These are phyloP conservation scores for Fusarium anthophilum DNA, from an alignment of 2,329 filamentous ascomycete genomes.

Conservation along the genomic window DNA sequence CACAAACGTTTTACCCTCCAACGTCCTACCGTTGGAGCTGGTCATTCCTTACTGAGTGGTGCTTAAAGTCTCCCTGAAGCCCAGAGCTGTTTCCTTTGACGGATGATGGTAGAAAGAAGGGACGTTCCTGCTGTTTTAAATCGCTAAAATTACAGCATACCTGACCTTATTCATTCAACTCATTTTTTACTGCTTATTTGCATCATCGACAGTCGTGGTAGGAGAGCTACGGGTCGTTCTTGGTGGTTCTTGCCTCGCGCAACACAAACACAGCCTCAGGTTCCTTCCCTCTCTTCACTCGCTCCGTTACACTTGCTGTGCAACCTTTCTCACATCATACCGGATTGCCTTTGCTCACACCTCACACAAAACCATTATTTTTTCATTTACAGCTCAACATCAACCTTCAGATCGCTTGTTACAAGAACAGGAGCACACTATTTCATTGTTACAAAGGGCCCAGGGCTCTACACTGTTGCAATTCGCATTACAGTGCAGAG, in stretches of 20 bases:
- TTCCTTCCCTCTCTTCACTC: conserved; percentile 23
- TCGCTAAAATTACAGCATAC: conserved; percentile 9
- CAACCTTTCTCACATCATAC: conserved; percentile 10
- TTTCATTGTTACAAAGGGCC: conserved; percentile 20
- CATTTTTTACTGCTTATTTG: conserved; percentile 2
- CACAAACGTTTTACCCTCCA: conserved; percentile 37
- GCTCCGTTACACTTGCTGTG: conserved; percentile 35
- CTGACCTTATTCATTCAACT: conserved; percentile 1
- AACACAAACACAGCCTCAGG: conserved; percentile 24
- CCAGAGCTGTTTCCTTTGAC: conserved; percentile 19
- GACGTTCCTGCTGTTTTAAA: conserved; percentile 1
- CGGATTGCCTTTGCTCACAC: conserved; percentile 23
- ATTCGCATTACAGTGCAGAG: not conserved
- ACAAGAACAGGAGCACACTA: conserved; percentile 14
- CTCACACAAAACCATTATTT: conserved; percentile 24
- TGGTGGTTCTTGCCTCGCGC: conserved; percentile 33
- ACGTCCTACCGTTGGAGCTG: conserved; percentile 33
- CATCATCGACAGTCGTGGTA: not conserved
- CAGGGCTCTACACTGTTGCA: conserved; percentile 2
- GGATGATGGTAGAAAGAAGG: conserved; percentile 6
- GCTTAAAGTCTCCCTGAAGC: conserved; percentile 42
- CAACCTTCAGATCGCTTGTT: conserved; percentile 11
- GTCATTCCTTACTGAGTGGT: conserved; percentile 35
- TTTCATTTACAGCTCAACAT: conserved; percentile 23
- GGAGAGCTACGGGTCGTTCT: conserved; percentile 13